Evolutionary conservation across 176 grass and related monocot genomes (phyloP).

Genomic region (Otatea glauca): DNA sequence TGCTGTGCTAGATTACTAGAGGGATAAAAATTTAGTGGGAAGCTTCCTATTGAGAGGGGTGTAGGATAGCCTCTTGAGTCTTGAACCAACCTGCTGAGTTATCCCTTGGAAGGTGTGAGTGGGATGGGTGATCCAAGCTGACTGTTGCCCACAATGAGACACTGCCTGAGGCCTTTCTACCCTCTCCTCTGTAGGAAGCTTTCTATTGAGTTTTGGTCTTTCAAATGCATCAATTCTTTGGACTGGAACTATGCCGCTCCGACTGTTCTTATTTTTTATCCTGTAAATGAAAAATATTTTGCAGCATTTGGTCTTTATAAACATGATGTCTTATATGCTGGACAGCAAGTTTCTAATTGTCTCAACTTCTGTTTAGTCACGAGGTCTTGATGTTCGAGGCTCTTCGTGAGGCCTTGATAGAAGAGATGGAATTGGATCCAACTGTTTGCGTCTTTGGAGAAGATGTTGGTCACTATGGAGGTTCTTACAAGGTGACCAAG

Average conservation of each 20-base stretch:
- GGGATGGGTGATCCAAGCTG: not conserved
- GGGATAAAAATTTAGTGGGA: not conserved
- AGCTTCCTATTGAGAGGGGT: not conserved
- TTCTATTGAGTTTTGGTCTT: not conserved
- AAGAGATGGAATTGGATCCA: conserved; percentile 89
- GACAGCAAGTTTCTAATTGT: conserved; percentile 15
- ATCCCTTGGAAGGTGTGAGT: not conserved
- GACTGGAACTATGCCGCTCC: not conserved
- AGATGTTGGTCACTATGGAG: conserved; percentile 87
- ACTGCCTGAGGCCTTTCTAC: not conserved
- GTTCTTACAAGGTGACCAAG: conserved; percentile 90
- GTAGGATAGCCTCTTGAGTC: not conserved
- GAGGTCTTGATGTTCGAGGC: conserved; percentile 87
- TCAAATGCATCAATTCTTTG: not conserved
- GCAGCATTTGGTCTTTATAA: not conserved
- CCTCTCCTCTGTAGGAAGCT: conserved; percentile 5
- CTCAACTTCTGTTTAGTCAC: conserved; percentile 52
- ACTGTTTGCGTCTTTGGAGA: conserved; percentile 83
- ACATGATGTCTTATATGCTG: not conserved
- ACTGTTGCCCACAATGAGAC: not conserved
- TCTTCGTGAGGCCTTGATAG: conserved; percentile 80
- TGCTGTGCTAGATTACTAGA: not conserved
- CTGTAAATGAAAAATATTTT: not conserved
- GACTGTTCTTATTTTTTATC: not conserved
- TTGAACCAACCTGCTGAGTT: not conserved